A percentile compares a stretch with the other conserved stretches of the same genome.
These are phyloP conservation scores for Wickerhamiella brachini DNA, from an alignment of 805 yeast genomes.

Conservation along the genomic window DNA sequence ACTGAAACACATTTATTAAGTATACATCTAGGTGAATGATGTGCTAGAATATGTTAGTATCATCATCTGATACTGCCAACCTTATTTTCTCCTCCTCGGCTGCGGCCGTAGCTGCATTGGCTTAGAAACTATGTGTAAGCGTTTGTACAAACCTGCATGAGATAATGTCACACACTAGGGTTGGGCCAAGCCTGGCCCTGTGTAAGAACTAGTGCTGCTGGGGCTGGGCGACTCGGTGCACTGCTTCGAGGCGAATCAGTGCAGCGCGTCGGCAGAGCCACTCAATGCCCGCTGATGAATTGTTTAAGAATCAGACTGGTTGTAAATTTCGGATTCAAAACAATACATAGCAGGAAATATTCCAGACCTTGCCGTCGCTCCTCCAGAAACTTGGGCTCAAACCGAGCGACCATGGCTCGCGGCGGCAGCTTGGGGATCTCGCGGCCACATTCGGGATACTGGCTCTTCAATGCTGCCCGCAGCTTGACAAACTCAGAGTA, in stretches of 20 bases:
- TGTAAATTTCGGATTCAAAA: constrained; percentile 28
- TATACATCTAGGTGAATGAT: too few relatives aligned
- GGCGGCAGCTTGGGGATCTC: constrained; percentile 36
- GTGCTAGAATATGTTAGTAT: too few relatives aligned
- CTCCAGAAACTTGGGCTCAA: constrained; percentile 25
- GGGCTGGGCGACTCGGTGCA: too few relatives aligned
- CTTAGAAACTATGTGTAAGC: not conserved
- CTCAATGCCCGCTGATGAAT: not conserved
- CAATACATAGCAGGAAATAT: constrained; percentile 31
- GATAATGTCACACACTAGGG: not conserved
- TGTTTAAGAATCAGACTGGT: not conserved
- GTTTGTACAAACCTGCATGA: not conserved
- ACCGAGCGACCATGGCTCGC: constrained; percentile 25
- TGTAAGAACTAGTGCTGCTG: too few relatives aligned
- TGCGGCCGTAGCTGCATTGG: not conserved
- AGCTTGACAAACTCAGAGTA: constrained; percentile 50
- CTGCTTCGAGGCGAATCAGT: too few relatives aligned
- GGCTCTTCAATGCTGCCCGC: constrained; percentile 26
- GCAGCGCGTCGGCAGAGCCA: not conserved
- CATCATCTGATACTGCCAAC: not conserved
- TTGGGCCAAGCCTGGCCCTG: too few relatives aligned
- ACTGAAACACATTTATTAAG: too few relatives aligned
- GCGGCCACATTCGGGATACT: constrained; percentile 26
- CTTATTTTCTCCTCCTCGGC: not conserved
- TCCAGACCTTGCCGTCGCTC: constrained; percentile 31